Evolutionary conservation across 768 basidiomycete genomes (phyloP).

Genomic region (Kwoniella botswanensis): DNA sequence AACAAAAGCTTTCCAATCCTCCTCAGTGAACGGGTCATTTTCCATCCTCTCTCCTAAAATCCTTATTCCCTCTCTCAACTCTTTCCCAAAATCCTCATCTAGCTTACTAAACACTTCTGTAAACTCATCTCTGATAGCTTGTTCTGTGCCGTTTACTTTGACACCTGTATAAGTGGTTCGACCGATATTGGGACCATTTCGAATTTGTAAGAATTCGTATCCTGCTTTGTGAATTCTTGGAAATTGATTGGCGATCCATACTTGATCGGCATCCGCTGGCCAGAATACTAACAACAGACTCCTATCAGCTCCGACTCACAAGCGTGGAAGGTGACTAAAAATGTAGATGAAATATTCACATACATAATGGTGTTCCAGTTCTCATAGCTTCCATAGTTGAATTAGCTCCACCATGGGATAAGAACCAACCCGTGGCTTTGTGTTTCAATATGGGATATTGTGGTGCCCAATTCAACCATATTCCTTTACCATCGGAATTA

Average conservation of each 20-base stretch:
- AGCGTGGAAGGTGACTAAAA: not conserved
- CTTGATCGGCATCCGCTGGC: slow-evolving; percentile 22
- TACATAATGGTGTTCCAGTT: slow-evolving; percentile 14
- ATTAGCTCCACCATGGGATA: slow-evolving; percentile 27
- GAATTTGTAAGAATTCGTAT: slow-evolving; percentile 21
- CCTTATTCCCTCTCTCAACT: slow-evolving; percentile 8
- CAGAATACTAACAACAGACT: slow-evolving; percentile 12
- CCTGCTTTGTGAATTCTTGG: slow-evolving; percentile 9
- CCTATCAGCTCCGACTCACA: not conserved
- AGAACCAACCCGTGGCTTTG: slow-evolving; percentile 25
- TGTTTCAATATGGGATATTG: slow-evolving; percentile 23
- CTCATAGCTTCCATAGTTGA: slow-evolving; percentile 21
- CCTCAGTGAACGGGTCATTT: slow-evolving; percentile 12
- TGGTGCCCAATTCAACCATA: slow-evolving; percentile 27
- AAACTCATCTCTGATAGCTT: slow-evolving; percentile 19
- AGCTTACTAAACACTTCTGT: slow-evolving; percentile 7
- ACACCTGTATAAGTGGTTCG: slow-evolving; percentile 11
- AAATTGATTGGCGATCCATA: slow-evolving; percentile 26
- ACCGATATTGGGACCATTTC: slow-evolving; percentile 18
- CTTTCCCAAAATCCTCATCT: not conserved
- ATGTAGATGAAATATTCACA: no score
- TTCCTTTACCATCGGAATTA: slow-evolving; percentile 13
- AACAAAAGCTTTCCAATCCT: slow-evolving; percentile 4
- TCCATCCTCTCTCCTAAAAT: slow-evolving; percentile 9
- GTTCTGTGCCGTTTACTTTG: slow-evolving; percentile 10